Evolutionary conservation across 1,284 basidiomycete genomes (phyloP).

Genomic region (Ceratobasidium sp.): DNA sequence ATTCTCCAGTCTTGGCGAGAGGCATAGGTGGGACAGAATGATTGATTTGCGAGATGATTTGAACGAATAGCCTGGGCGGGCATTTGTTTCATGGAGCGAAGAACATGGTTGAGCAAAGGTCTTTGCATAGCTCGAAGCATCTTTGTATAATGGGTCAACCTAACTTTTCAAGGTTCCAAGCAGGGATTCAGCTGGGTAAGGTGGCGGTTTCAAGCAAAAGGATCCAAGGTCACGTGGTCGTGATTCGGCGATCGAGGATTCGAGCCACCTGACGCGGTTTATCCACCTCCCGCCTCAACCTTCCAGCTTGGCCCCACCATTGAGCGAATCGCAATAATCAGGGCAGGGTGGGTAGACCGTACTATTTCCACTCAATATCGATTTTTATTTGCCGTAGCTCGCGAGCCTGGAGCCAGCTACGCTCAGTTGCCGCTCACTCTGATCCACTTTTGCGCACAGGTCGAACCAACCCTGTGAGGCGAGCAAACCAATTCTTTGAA

Average conservation of each 20-base stretch:
- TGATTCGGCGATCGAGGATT: slow-evolving; percentile 9
- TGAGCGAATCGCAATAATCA: slow-evolving; percentile 1
- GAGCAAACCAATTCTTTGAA: background rate
- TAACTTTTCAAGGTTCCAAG: background rate
- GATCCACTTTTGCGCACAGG: background rate
- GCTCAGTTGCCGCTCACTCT: background rate
- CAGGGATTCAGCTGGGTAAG: background rate
- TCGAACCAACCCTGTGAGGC: slow-evolving; percentile 1
- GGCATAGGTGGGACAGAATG: background rate
- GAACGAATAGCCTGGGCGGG: background rate
- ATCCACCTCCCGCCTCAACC: background rate
- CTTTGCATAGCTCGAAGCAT: slow-evolving; percentile 10
- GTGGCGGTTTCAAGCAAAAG: background rate
- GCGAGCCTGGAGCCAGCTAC: slow-evolving; percentile 38
- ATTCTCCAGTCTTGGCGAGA: background rate
- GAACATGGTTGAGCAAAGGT: background rate
- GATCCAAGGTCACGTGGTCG: slow-evolving; percentile 28
- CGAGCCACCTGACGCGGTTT: slow-evolving; percentile 29
- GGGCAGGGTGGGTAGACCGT: slow-evolving; percentile 7
- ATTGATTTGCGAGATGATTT: background rate
- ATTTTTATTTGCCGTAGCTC: slow-evolving; percentile 18
- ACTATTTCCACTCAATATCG: background rate
- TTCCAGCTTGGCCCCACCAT: background rate
- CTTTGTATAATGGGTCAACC: background rate
- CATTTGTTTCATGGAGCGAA: background rate